Base-by-base conservation (phyloP, 129 eudicot genomes). In the Oenanthe sinensis region DNA sequence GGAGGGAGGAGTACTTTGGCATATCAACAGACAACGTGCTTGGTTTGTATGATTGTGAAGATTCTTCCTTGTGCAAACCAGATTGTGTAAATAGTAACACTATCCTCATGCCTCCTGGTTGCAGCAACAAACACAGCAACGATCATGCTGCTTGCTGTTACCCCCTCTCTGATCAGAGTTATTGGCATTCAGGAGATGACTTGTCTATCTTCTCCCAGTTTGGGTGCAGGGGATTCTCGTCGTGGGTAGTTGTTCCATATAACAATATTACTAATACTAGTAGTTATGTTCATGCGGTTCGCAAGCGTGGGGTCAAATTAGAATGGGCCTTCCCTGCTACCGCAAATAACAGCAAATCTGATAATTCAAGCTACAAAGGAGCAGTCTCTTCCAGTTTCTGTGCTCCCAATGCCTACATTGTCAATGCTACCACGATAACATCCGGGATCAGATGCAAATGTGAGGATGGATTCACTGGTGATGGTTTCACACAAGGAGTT, bases 221-320 rank as follows among this genome's bases (percentile, higher is more conserved):
- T 78, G 93, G 93, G 24, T 94, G 98, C 85, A 88, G 89, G 85
- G 98, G 96, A 40, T 94, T 94, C 30, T 87, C 93, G 22, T 88
- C 87, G 30, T 89, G 98, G 98, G 91, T 89, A 40, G 90, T 83
- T 76, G 81, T 81, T 37, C 54, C 76, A 28, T 65, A 15, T 17
- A 85, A 85, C 58, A 45, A 7, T 20, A 22, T 6, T 8, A 22
- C 12, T 43, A 22, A 4, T 24, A 44, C 24, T 6, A 72, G 46
- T 58, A 60, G 33, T n/a, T 44, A 62, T 49, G 79, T 30, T 58
- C 73, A 65, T 65, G 71, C 22, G 13, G 74, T 54, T 28, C 77
- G 84, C n/a, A 89, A 69, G 74, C 87, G 82, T 22, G 98, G 98
- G 1, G 83, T 94, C 4, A 91, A 91, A 83, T 65, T 94, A 62